Base-by-base conservation (phyloP, 192 early-diverging fungal species). In the Backusella westeae region DNA sequence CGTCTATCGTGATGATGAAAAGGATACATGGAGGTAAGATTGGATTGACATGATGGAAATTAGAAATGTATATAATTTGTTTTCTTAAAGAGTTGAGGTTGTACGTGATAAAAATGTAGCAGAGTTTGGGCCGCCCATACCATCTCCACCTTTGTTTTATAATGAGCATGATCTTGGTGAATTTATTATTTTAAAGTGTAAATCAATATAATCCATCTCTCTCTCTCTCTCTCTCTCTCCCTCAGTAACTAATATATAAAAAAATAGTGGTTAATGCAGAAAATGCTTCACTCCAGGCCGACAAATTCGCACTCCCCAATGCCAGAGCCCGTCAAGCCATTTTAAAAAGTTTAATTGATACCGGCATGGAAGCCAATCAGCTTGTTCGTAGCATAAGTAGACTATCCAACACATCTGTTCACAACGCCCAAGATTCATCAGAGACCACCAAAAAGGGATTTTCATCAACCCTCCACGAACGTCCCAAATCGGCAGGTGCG, bases 261-360 rank as follows among this genome's bases (percentile, higher is more conserved):
- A 10, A 4, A 49, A 0, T 46, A 81, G 85, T 89, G 73, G 83
- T 89, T 9, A 86, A 86, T 75, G 88, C 81, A 23, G 85, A 87
- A 67, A 85, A 87, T 76, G 85, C 85, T 1, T 84, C 88, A 0
- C 77, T 85, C 14, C 85, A 86, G 65, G 83, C 88, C 35, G 86
- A 87, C 1, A 83, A 85, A 59, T 77, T 89, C 65, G 71, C 83
- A 14, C 70, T 79, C 3, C 86, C 86, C 1, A 83, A 86, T 56
- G 66, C 67, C 6, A 79, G 85, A 67, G 86, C 86, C 7, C 78
- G 88, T 0, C 73, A 75, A 73, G 75, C 19, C 76, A 78, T 69
- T 19, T 84, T 38, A 78, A 68, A 75, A 59, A 67, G 72, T n/a
- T 32, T 71, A 29, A 46, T 71, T 26, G 42, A 46, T 4, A 71